Percentiles rank a stretch among this genome's conserved stretches.
Conservation (phyloP, 2,329 filamentous ascomycete genomes). For the Neonectria magnoliae region DNA sequence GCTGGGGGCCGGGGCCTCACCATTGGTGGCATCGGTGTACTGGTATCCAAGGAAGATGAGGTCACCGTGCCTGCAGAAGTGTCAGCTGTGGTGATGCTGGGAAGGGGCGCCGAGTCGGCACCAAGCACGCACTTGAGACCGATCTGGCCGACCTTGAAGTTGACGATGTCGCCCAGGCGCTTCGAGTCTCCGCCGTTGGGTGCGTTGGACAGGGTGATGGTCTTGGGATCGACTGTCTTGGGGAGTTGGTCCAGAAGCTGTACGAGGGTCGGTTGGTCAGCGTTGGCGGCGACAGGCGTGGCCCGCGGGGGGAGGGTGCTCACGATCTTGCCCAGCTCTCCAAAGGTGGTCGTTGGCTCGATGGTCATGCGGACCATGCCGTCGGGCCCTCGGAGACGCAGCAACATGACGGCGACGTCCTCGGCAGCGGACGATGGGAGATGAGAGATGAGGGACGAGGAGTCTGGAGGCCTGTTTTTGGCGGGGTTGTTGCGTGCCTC, state of each 20-base stretch:
- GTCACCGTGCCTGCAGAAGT: conserved; percentile 77
- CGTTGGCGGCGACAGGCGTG: neutral
- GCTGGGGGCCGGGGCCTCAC: conserved; percentile 44
- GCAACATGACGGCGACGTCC: conserved; percentile 68
- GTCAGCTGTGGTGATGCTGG: conserved; percentile 33
- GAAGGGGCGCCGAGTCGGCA: neutral
- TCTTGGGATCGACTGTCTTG: conserved; percentile 67
- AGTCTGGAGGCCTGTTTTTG: neutral
- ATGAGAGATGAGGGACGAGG: neutral
- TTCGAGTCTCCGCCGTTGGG: conserved; percentile 68
- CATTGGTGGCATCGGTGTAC: conserved; percentile 58
- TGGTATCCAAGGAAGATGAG: conserved; percentile 88
- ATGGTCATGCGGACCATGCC: conserved; percentile 90
- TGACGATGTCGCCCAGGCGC: conserved; percentile 65
- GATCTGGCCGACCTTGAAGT: conserved; percentile 66
- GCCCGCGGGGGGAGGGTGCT: conserved; percentile 7
- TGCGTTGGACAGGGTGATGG: conserved; percentile 70
- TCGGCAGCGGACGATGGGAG: conserved; percentile 7
- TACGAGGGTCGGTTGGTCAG: conserved; percentile 26
- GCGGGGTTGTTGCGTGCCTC: conserved; percentile 11
- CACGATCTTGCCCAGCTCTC: conserved; percentile 66
- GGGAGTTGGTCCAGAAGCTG: conserved; percentile 70
- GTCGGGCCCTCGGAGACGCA: conserved; percentile 89
- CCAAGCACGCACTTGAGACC: conserved; percentile 62
- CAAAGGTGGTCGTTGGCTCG: conserved; percentile 78